Percentiles rank a stretch among this genome's conserved stretches.
phyloP scores from a whole-genome alignment of 1,284 basidiomycete species.

The Flammula alnicola region DNA sequence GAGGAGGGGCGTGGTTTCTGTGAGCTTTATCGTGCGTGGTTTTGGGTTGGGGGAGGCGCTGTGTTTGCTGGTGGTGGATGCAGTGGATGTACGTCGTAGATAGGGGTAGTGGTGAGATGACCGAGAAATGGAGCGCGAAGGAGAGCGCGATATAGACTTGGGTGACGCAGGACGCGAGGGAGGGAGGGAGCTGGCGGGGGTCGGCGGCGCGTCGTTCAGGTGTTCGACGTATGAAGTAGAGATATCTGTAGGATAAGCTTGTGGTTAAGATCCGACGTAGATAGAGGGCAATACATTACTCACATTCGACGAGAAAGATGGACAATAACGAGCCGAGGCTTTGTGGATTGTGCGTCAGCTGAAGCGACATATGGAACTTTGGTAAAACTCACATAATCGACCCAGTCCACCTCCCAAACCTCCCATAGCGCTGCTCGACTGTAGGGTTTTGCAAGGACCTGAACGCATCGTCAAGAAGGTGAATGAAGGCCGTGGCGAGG shows the following conservation, averaged over 20 bases:
- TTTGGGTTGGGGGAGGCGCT: too few species aligned
- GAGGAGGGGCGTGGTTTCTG: too few species aligned
- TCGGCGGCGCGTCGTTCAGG: slow-evolving; percentile 59
- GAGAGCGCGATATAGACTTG: too few species aligned
- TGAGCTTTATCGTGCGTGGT: too few species aligned
- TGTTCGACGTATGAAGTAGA: slow-evolving; percentile 76
- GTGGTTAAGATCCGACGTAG: slow-evolving; percentile 5
- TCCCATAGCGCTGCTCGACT: slow-evolving; percentile 50
- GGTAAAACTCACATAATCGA: slow-evolving; percentile 64
- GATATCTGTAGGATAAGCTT: slow-evolving; percentile 51
- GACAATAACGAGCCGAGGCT: slow-evolving; percentile 66
- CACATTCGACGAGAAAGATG: slow-evolving; percentile 81
- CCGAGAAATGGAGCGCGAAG: not conserved
- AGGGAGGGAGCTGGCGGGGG: slow-evolving; percentile 34
- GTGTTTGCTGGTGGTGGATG: too few species aligned
- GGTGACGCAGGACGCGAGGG: too few species aligned
- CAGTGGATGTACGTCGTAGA: too few species aligned
- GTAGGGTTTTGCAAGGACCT: slow-evolving; percentile 53
- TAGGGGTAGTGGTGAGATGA: slow-evolving; percentile 7
- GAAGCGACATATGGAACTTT: not conserved
- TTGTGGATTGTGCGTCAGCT: slow-evolving; percentile 5
- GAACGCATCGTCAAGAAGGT: slow-evolving; percentile 78
- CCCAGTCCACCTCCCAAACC: slow-evolving; percentile 62
- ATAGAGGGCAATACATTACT: slow-evolving; percentile 29
- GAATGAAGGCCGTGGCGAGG: slow-evolving; percentile 78